A percentile compares a stretch with the other conserved stretches of the same genome.
phyloP scores from a whole-genome alignment of 306 rosid genomes.

The Urtica urens region DNA sequence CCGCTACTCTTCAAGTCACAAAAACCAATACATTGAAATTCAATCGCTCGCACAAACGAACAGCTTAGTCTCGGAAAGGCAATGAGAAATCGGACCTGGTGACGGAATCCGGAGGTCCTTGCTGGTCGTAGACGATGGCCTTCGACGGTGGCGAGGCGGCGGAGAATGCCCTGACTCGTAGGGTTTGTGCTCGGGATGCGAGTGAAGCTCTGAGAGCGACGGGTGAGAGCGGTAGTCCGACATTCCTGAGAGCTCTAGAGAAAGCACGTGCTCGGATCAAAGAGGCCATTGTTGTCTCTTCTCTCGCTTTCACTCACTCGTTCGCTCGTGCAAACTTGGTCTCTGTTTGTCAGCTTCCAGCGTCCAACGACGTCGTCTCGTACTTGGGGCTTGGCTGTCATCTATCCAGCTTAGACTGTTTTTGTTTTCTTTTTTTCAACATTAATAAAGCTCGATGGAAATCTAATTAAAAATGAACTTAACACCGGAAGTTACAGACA shows the following conservation, averaged over 20 bases:
- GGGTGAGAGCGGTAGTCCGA: slow-evolving; percentile 6
- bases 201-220: not conserved
- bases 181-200: slow-evolving; percentile 12
- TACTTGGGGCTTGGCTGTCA: no score
- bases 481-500: no score
- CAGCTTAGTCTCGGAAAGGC: no score
- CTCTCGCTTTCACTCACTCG: no score
- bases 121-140: slow-evolving; percentile 69
- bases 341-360: no score
- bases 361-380: no score
- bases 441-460: no score
- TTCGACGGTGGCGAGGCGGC: slow-evolving; percentile 70
- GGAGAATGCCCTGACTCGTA: slow-evolving; percentile 34
- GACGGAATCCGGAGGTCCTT: slow-evolving; percentile 72
- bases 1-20: slow-evolving; percentile 27
- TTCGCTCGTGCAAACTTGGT: no score
- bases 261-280: slow-evolving; percentile 28
- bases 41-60: not conserved
- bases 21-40: not conserved
- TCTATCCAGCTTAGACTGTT: no score
- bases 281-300: slow-evolving; percentile 18
- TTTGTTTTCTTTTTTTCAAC: no score
- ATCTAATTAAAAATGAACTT: no score
- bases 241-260: slow-evolving; percentile 18
- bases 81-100: slow-evolving; percentile 20